These are phyloP conservation scores for Kodamaea neixiangensis DNA, from an alignment of 805 yeast species.

Conservation along the genomic window DNA sequence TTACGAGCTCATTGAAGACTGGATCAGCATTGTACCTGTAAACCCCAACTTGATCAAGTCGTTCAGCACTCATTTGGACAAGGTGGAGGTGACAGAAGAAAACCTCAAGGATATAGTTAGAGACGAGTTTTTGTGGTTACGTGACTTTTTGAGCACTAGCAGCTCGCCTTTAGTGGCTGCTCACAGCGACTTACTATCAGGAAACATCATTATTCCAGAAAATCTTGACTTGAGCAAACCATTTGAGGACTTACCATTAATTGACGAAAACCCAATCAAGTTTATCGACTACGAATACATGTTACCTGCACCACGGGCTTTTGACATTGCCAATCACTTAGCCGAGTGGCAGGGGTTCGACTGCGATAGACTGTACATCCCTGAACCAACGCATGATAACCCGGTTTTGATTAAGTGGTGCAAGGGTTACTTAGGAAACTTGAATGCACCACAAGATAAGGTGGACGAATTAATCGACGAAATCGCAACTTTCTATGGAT, in stretches of 20 bases:
- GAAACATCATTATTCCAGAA: constrained; percentile 65
- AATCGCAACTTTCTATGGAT: constrained; percentile 62
- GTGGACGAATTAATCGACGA: constrained; percentile 54
- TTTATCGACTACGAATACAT: constrained; percentile 75
- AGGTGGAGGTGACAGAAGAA: constrained; percentile 19
- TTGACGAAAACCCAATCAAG: constrained; percentile 44
- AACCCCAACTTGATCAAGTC: constrained; percentile 39
- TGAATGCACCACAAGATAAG: constrained; percentile 26
- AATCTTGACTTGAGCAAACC: constrained; percentile 21
- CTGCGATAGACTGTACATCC: constrained; percentile 62
- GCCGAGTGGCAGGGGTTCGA: constrained; percentile 84
- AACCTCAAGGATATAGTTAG: constrained; percentile 42
- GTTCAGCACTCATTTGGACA: constrained; percentile 35
- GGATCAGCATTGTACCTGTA: constrained; percentile 65
- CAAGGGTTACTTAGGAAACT: constrained; percentile 49
- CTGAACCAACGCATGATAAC: constrained; percentile 48
- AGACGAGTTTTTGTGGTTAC: constrained; percentile 59
- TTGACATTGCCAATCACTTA: constrained; percentile 73
- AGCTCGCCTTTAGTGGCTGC: constrained; percentile 60
- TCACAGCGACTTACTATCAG: constrained; percentile 75
- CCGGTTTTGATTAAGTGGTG: constrained; percentile 58
- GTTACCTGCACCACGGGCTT: constrained; percentile 71
- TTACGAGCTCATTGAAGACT: constrained; percentile 61
- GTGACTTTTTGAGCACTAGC: constrained; percentile 33
- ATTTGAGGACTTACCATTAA: constrained; percentile 14